Evolutionary conservation across 441 rosid species (phyloP).

Genomic region (Erodium texanum): DNA sequence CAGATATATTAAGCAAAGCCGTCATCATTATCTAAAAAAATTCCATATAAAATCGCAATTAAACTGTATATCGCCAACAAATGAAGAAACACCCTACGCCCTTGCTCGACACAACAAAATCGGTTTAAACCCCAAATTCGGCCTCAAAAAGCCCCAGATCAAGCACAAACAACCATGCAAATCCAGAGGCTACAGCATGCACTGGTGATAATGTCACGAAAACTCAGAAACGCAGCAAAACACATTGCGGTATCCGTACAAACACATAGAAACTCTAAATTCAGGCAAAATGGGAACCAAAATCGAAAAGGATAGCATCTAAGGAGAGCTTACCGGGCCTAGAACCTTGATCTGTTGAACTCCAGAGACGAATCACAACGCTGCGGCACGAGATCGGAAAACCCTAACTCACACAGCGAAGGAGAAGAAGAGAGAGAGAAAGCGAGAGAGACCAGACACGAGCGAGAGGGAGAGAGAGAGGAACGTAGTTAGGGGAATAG

Average conservation of each 20-base stretch:
- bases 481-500: constrained; percentile 40
- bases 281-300: neutral
- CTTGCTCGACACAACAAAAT: neutral
- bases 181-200: neutral
- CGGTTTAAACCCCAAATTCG: neutral
- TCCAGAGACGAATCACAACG: constrained; percentile 21
- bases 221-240: neutral
- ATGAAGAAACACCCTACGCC: too few relatives aligned
- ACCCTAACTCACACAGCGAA: constrained; percentile 29
- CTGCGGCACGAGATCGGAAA: constrained; percentile 31
- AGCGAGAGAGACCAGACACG: neutral
- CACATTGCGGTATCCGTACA: neutral
- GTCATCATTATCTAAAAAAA: neutral
- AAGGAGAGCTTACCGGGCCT: constrained; percentile 49
- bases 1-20: neutral
- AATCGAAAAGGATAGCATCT: constrained; percentile 20
- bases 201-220: neutral
- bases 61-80: neutral
- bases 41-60: neutral
- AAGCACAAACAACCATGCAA: neutral
- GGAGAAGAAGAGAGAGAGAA: constrained; percentile 4
- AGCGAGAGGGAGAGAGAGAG: constrained; percentile 16
- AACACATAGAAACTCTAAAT: neutral
- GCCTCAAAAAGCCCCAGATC: neutral
- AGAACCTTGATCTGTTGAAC: constrained; percentile 46